Percentiles rank a stretch among this genome's conserved stretches.
These are phyloP conservation scores for Endoconidiophora polonica DNA, from an alignment of 2,329 filamentous ascomycete genomes.

Conservation along the genomic window DNA sequence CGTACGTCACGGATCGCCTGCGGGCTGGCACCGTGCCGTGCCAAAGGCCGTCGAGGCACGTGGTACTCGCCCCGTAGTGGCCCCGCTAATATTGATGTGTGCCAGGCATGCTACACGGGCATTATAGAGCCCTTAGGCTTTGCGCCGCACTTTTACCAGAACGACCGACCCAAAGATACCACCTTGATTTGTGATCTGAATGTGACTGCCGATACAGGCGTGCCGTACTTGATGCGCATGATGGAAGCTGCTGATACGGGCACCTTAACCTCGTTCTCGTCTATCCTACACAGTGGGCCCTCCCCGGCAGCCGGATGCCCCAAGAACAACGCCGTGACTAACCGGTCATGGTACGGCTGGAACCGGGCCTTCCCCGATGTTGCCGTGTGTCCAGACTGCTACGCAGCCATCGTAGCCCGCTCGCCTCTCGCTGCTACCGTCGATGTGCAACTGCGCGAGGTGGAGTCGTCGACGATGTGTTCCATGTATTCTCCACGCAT, in stretches of 20 bases:
- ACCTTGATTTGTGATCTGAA: conserved; percentile 20
- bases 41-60: conserved; percentile 18
- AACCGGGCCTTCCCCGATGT: conserved; percentile 16
- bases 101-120: conserved; percentile 21
- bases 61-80: conserved; percentile 20
- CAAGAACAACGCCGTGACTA: conserved; percentile 16
- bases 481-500: conserved; percentile 24
- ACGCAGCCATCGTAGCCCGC: conserved; percentile 18
- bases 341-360: conserved; percentile 22
- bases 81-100: conserved; percentile 17
- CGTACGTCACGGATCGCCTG: conserved; percentile 16
- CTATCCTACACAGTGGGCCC: conserved; percentile 11
- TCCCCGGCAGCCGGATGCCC: conserved; percentile 17
- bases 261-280: conserved; percentile 20
- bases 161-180: conserved; percentile 11
- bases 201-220: conserved; percentile 16
- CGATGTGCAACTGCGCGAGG: conserved; percentile 16
- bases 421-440: conserved; percentile 17
- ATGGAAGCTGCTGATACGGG: conserved; percentile 20
- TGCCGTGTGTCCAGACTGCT: conserved; percentile 21
- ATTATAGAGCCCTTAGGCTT: conserved; percentile 18
- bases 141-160: conserved; percentile 18
- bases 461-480: conserved; percentile 19
- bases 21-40: conserved; percentile 17
- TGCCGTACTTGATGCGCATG: conserved; percentile 17